Evolutionary conservation across 352 stramenopile genomes (phyloP).

Genomic region (Plasmopara halstedii): DNA sequence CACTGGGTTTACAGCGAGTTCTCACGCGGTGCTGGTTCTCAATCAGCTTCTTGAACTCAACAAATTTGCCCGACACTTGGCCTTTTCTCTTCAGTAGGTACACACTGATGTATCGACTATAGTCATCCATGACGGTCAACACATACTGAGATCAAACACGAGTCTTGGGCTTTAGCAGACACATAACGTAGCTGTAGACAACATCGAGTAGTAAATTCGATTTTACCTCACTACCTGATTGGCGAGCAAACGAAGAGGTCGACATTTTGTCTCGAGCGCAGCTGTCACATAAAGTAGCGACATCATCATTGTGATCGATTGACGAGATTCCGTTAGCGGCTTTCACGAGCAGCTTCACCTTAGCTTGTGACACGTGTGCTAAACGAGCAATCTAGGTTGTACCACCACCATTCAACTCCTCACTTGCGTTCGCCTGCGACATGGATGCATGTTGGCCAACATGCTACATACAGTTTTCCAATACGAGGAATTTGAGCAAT

Average conservation of each 20-base stretch:
- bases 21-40: neutral
- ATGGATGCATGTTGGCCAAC: neutral
- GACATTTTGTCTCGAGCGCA: neutral
- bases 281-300: neutral
- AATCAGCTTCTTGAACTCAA: no score
- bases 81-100: neutral
- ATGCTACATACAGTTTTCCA: neutral
- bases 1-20: neutral
- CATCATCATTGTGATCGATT: neutral
- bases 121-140: neutral
- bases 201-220: neutral
- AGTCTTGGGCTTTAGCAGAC: neutral
- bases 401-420: neutral
- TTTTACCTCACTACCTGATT: neutral
- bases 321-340: neutral
- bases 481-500: neutral
- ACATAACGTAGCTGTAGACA: neutral
- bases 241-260: neutral
- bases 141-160: neutral
- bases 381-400: neutral
- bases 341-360: neutral
- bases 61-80: neutral
- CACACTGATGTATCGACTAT: neutral
- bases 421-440: neutral
- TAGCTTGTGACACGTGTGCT: neutral